Base-by-base conservation (phyloP, 1,139 yeast species). In the Pichia sp. region DNA sequence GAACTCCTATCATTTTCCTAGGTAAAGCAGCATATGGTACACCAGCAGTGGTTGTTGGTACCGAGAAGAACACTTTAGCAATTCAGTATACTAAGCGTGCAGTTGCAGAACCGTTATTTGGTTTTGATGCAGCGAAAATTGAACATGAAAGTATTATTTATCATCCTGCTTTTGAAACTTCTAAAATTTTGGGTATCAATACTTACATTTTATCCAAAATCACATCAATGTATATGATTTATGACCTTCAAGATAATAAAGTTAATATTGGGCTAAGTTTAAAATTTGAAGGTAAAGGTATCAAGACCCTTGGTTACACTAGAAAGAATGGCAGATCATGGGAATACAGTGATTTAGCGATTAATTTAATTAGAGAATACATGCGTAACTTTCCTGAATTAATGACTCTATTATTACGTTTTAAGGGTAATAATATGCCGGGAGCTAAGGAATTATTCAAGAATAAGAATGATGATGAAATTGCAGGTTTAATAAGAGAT, bases 11-110 rank as follows among this genome's bases (percentile, higher is more conserved):
- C 42, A 79, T 91, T n/a, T 88, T 88, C 65, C 73, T 93, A 56
- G 96, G 98, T 42, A 90, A 86, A 42, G 82, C 83, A 70, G 95
- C 91, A 3, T 93, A 88, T 65, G 99, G 99, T 48, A 79, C 89
- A 30, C 86, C 95, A 49, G 91, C 95, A 16, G 75, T 76, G 28
- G 79, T 93, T 48, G 81, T 76, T 49, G 96, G 88, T 0, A 44
- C 48, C n/a, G 50, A 49, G 9, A 42, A 48, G 14, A 45, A 47
- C n/a, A 79, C 89, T 29, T 86, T 95, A 49, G 90, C 95, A 11
- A 82, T 77, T 49, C 95, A 88, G 1, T 78, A 81, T 57, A 69
- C 67, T 29, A 73, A 79, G 44, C 75, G 73, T 27, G 65, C 74
- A 4, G 72, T 72, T 46, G 70, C 75, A 19, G 90, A 84, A 60